A percentile compares a stretch with the other conserved stretches of the same genome.
Evolutionary conservation across 2,329 filamentous ascomycete genomes (phyloP).

Genomic region (Chrysoporthe cubensis): DNA sequence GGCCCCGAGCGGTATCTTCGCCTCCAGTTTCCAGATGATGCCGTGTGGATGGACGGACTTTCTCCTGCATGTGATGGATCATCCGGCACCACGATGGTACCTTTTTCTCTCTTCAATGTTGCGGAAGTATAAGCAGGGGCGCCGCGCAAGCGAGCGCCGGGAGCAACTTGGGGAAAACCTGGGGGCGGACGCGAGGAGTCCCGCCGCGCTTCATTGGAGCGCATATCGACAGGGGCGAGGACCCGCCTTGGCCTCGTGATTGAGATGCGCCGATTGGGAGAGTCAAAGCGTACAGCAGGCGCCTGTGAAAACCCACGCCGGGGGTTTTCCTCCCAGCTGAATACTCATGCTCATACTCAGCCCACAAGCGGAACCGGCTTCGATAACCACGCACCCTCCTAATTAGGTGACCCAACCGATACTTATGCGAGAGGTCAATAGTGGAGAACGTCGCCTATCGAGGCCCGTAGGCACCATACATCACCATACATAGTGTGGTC

Average conservation of each 20-base stretch:
- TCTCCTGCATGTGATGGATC: background rate
- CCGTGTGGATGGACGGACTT: background rate
- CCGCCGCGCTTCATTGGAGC: constrained; percentile 4
- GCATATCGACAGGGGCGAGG: background rate
- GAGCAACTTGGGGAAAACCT: background rate
- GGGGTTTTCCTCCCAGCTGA: too few relatives aligned
- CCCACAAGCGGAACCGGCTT: too few relatives aligned
- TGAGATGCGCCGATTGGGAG: background rate
- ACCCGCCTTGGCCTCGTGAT: background rate
- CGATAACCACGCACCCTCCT: too few relatives aligned
- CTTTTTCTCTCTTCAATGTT: background rate
- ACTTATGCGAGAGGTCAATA: too few relatives aligned
- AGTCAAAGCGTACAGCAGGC: background rate
- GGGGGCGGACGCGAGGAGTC: background rate
- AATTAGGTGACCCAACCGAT: too few relatives aligned
- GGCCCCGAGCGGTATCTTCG: background rate
- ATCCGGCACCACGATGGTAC: background rate
- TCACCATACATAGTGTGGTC: too few relatives aligned
- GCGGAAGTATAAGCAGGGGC: background rate
- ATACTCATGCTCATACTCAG: too few relatives aligned
- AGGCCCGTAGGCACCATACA: too few relatives aligned
- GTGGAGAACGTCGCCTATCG: too few relatives aligned
- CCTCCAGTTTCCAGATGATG: background rate
- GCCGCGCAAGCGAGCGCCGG: background rate
- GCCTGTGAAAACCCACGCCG: background rate